phyloP scores from a whole-genome alignment of 2,329 filamentous ascomycete genomes.

The Arthrobotrys sphaeroides region DNA sequence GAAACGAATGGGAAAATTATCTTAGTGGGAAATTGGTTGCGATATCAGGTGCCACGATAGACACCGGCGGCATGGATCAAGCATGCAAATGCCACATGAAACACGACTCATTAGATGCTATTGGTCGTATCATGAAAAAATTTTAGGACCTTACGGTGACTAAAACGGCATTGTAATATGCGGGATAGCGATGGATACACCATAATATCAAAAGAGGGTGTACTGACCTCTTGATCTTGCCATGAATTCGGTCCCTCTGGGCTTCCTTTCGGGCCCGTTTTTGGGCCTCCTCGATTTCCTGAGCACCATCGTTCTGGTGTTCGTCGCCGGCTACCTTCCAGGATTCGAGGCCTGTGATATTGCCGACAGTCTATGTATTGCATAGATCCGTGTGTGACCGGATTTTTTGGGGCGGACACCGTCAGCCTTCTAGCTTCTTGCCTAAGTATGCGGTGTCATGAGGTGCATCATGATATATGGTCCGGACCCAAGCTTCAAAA shows the following conservation, averaged over 20 bases:
- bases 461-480: constrained; percentile 8
- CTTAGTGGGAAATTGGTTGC: constrained; percentile 9
- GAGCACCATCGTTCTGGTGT: background rate
- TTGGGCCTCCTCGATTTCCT: constrained; percentile 26
- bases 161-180: constrained; percentile 19
- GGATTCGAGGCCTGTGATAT: constrained; percentile 29
- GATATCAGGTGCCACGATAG: constrained; percentile 47
- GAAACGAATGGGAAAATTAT: constrained; percentile 7
- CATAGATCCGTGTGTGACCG: constrained; percentile 35
- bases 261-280: constrained; percentile 21
- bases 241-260: constrained; percentile 14
- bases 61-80: constrained; percentile 40
- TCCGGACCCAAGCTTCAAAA: background rate
- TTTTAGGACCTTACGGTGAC: background rate
- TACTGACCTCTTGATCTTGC: constrained; percentile 37
- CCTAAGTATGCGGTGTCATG: constrained; percentile 14
- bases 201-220: background rate
- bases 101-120: background rate
- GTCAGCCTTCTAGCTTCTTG: constrained; percentile 9
- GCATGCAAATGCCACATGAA: constrained; percentile 31
- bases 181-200: background rate
- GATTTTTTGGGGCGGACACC: background rate
- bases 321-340: constrained; percentile 24
- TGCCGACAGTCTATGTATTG: constrained; percentile 22
- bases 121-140: constrained; percentile 11